Conservation (phyloP, 306 rosid genomes). For the Medicago ruthenica region DNA sequence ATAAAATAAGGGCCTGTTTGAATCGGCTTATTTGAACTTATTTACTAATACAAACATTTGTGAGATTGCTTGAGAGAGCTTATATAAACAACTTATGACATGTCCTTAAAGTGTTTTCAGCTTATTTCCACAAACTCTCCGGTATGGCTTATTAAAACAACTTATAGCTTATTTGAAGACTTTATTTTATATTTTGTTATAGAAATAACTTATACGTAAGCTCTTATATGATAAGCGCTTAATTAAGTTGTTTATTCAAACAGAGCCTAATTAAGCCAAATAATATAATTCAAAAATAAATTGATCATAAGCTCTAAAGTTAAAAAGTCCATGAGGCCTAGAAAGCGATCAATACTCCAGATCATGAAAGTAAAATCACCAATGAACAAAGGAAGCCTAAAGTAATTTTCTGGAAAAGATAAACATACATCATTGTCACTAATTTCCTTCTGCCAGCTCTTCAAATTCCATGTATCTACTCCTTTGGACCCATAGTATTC, state of each 20-base stretch:
- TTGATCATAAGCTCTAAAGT: neutral
- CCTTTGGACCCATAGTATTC: constrained; percentile 85
- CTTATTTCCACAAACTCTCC: neutral
- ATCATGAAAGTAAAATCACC: constrained; percentile 27
- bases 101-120: neutral
- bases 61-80: neutral
- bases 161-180: neutral
- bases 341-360: neutral
- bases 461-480: constrained; percentile 73
- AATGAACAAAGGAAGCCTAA: neutral
- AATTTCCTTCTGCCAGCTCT: constrained; percentile 76
- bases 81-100: neutral
- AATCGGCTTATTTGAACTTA: neutral
- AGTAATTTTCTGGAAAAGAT: constrained; percentile 2
- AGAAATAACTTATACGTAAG: neutral
- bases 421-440: constrained; percentile 68
- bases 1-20: constrained; percentile 2
- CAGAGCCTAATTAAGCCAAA: neutral
- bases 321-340: neutral
- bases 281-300: neutral
- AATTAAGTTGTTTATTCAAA: neutral
- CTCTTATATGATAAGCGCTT: neutral
- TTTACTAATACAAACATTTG: neutral
- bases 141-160: neutral
- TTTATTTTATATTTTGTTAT: neutral